Evolutionary conservation across 2,329 filamentous ascomycete species (phyloP), one percentile per base, ranked within the genome.

Genomic region (Tolypocladium cylindrosporum): DNA sequence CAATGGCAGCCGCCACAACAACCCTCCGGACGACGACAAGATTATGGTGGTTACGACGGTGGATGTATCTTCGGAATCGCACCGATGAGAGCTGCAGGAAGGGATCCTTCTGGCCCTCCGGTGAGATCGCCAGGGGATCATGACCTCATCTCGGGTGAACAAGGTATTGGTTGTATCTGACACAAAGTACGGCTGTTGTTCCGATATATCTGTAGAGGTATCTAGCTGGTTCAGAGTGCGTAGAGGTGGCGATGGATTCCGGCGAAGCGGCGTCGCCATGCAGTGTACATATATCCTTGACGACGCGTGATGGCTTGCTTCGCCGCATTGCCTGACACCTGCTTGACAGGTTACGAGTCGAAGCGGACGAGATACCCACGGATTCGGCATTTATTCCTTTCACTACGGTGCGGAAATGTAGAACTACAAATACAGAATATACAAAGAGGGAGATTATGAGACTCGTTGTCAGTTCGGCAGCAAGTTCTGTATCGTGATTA

Each of bases 21-120:
- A 58, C 21, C 54, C 59, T 14, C 39, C 51, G 9, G 27, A 21
- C 0, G 59, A 58, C 6, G 64, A 68, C 6, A 63, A 63, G 5
- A 70, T 69, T 36, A 64, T 59, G 54, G 68, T 70, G 11, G 61
- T 67, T 2, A 69, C 63, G 0, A 66, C 66, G 52, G 68, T 70
- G 43, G 66, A 69, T 27, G 58, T 70, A 7, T 67, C 62, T 5
- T 56, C 62, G 21, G 37, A 61, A 16, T 13, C 55, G 24, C 58
- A 36, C 16, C 27, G 39, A 56, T 57, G 37, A 59, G 39, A 7
- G 27, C 14, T 48, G 43, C 27, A 50, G 24, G 45, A 14, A 43
- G 41, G 5, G n/a, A 3, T 43, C 10, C 14, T 11, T 3, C 37
- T 13, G 37, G 37, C 14, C 37, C 14, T 39, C 11, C 10, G 14